These are phyloP conservation scores for Quercus dentata DNA, from an alignment of 306 rosid genomes.

Conservation along the genomic window DNA sequence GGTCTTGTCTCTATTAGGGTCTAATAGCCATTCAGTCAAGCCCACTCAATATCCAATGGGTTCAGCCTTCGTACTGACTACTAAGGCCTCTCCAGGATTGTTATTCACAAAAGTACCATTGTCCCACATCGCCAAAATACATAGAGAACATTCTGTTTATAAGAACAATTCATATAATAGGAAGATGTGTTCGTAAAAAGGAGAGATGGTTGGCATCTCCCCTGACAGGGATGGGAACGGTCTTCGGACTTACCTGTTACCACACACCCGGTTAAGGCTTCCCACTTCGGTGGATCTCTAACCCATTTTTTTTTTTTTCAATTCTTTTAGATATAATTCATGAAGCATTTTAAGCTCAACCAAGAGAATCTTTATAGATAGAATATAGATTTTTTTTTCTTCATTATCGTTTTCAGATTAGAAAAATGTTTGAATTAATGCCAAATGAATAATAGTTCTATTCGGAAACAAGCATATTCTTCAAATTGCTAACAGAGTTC, in stretches of 20 bases:
- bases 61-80: too few relatives aligned
- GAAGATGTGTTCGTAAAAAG: not conserved
- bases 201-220: slow-evolving; percentile 28
- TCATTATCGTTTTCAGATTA: too few relatives aligned
- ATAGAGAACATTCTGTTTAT: fast-evolving
- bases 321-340: not conserved
- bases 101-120: not conserved
- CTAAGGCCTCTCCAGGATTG: not conserved
- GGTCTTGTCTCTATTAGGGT: too few relatives aligned
- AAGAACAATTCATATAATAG: fast-evolving
- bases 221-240: not conserved
- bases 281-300: not conserved
- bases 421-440: too few relatives aligned
- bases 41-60: not conserved
- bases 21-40: not conserved
- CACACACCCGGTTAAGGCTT: slow-evolving; percentile 28
- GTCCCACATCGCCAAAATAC: slow-evolving; percentile 8
- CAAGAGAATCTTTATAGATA: too few relatives aligned
- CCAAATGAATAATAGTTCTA: too few relatives aligned
- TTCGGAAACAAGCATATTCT: too few relatives aligned
- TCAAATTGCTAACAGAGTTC: too few relatives aligned
- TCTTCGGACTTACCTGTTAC: not conserved
- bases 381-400: too few relatives aligned
- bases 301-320: not conserved
- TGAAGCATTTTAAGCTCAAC: too few relatives aligned